Conservation (phyloP, 2,329 filamentous ascomycete species). For the Ophiostoma triangulosporum region DNA sequence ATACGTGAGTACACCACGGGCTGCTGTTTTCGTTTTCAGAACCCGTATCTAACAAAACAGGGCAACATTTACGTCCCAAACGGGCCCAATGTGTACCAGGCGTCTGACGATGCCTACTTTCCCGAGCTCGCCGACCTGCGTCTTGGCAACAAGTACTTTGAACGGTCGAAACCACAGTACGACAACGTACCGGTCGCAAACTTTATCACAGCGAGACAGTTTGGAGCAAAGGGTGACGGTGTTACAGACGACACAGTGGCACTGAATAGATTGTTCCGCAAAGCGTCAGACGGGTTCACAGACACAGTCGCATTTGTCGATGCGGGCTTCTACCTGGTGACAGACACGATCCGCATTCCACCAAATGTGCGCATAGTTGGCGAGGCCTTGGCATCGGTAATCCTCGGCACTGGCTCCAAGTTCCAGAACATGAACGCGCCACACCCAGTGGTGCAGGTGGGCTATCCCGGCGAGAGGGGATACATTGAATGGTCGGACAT, state of each 20-base stretch:
- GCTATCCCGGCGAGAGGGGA: conserved; percentile 46
- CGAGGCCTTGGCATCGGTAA: conserved; percentile 39
- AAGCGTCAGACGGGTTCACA: conserved; percentile 22
- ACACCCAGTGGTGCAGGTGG: conserved; percentile 49
- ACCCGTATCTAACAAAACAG: conserved; percentile 21
- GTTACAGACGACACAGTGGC: conserved; percentile 59
- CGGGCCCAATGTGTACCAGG: conserved; percentile 34
- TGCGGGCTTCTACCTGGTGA: conserved; percentile 48
- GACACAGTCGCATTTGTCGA: conserved; percentile 46
- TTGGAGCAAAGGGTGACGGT: conserved; percentile 61
- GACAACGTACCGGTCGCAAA: conserved; percentile 39
- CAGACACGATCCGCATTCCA: conserved; percentile 37
- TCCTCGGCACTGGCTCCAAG: conserved; percentile 42
- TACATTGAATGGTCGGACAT: conserved; percentile 59
- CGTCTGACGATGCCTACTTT: conserved; percentile 21
- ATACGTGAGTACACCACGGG: conserved; percentile 14
- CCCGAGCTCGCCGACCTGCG: conserved; percentile 42
- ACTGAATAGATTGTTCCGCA: conserved; percentile 38
- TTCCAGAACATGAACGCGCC: conserved; percentile 45
- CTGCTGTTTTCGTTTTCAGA: not conserved
- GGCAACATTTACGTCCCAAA: conserved; percentile 50
- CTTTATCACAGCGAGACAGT: conserved; percentile 56
- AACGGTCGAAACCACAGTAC: conserved; percentile 68
- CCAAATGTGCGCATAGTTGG: conserved; percentile 43
- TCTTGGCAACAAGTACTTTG: conserved; percentile 44